Percentiles rank a stretch among this genome's conserved stretches.
phyloP scores from a whole-genome alignment of 768 basidiomycete species.

The Chalciporus chontae region DNA sequence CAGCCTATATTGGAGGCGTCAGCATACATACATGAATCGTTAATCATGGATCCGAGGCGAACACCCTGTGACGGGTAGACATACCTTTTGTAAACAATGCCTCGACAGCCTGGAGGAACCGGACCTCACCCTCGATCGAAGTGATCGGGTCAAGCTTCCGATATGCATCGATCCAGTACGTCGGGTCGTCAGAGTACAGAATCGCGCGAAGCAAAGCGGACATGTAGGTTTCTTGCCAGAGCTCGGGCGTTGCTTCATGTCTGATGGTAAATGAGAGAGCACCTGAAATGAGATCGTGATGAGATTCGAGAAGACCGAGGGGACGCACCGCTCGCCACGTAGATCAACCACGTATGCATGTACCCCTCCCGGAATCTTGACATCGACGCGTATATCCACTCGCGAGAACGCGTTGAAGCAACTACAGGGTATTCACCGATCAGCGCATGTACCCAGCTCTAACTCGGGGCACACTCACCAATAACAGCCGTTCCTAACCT shows the following conservation, averaged over 20 bases:
- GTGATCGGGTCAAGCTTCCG: conserved; percentile 96
- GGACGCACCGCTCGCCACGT: conserved; percentile 83
- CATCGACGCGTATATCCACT: conserved; percentile 95
- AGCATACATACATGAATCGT: not conserved
- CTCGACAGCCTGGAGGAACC: conserved; percentile 90
- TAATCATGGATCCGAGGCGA: not conserved
- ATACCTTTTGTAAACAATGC: conserved; percentile 81
- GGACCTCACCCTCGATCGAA: conserved; percentile 79
- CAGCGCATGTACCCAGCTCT: not conserved
- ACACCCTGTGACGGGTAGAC: not conserved
- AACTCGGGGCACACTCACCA: conserved; percentile 51
- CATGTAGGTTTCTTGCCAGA: conserved; percentile 98
- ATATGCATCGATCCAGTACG: conserved; percentile 87
- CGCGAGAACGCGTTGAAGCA: conserved; percentile 99
- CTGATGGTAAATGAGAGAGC: conserved; percentile 34
- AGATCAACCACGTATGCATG: conserved; percentile 91
- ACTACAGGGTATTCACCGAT: conserved; percentile 36
- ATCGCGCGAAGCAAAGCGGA: conserved; percentile 90
- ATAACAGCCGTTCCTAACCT: conserved; percentile 89
- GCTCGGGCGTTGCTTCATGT: conserved; percentile 84
- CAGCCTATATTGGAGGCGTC: conserved; percentile 57
- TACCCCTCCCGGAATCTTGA: conserved; percentile 97
- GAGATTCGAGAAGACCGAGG: not conserved
- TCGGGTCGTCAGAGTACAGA: conserved; percentile 93
- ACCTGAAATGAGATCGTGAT: not conserved